A percentile compares a stretch with the other conserved stretches of the same genome.
These are phyloP conservation scores for Euclidium syriacum DNA, from an alignment of 345 rosid genomes.

Conservation along the genomic window DNA sequence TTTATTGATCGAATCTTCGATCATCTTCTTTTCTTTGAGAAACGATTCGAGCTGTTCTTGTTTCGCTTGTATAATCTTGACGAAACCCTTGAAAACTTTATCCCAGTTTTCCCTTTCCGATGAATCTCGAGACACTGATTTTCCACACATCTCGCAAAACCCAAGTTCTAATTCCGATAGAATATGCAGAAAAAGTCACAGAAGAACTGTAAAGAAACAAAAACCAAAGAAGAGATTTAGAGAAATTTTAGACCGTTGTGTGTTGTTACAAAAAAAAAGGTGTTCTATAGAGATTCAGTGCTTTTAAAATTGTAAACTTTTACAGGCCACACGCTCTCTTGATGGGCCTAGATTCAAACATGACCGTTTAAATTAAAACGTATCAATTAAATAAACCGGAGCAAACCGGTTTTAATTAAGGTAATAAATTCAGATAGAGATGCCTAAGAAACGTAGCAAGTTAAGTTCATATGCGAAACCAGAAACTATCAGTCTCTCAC, in stretches of 20 bases:
- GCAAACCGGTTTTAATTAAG: slow-evolving; percentile 3
- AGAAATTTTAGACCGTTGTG: slow-evolving; percentile 20
- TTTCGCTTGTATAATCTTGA: slow-evolving; percentile 47
- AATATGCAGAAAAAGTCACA: neutral
- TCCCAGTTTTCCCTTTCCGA: slow-evolving; percentile 58
- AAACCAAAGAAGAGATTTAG: slow-evolving; percentile 1
- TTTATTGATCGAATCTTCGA: slow-evolving; percentile 47
- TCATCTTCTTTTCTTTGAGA: slow-evolving; percentile 47
- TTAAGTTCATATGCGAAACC: neutral
- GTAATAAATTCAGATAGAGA: neutral
- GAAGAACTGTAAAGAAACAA: neutral
- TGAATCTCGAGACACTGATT: slow-evolving; percentile 20
- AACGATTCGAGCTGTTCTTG: slow-evolving; percentile 63
- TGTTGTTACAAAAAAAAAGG: neutral
- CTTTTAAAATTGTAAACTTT: neutral
- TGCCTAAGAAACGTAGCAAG: neutral
- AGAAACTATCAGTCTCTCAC: slow-evolving; percentile 22
- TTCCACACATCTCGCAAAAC: slow-evolving; percentile 24
- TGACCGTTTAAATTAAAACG: neutral
- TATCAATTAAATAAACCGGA: neutral
- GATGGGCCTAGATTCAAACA: neutral
- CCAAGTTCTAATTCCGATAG: neutral
- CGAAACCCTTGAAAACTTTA: slow-evolving; percentile 42
- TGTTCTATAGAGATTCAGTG: neutral
- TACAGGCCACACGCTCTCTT: neutral